Evolutionary conservation across 148 eudicot species (phyloP).

Genomic region (Dianthus caryophyllus): DNA sequence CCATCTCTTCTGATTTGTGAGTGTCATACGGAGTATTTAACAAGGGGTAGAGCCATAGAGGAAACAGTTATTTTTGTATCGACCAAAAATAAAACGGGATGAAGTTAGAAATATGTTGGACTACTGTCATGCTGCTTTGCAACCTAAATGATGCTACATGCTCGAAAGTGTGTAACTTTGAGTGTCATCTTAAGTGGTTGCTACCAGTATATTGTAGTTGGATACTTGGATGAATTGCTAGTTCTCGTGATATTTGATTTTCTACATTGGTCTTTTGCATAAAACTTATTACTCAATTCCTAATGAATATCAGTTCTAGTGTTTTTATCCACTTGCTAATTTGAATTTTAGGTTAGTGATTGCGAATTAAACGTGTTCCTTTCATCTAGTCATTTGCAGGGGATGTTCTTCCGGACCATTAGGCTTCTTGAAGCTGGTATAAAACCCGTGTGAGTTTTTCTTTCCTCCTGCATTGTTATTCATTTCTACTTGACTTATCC

Average conservation of each 20-base stretch:
- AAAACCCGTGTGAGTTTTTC: slow-evolving; percentile 73
- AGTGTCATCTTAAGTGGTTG: neutral
- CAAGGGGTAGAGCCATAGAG: no score
- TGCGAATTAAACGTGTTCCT: no score
- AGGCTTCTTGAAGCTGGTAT: slow-evolving; percentile 95
- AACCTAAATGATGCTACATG: neutral
- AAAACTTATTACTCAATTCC: neutral
- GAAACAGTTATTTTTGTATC: no score
- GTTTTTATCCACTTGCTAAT: neutral
- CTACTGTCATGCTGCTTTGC: neutral
- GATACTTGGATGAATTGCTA: neutral
- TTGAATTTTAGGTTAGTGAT: no score
- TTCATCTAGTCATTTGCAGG: slow-evolving; percentile 79
- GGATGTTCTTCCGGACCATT: slow-evolving; percentile 89
- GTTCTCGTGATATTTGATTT: neutral
- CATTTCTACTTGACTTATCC: neutral
- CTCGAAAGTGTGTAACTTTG: neutral
- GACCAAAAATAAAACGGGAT: neutral
- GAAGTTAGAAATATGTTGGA: neutral
- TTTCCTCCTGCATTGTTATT: neutral
- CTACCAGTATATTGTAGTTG: neutral
- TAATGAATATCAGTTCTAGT: neutral
- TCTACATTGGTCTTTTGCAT: neutral
- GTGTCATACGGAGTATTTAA: no score
- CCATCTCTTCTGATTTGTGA: no score